Evolutionary conservation across 176 grass and related monocot species (phyloP).

Genomic region (Aegilops speltoides): DNA sequence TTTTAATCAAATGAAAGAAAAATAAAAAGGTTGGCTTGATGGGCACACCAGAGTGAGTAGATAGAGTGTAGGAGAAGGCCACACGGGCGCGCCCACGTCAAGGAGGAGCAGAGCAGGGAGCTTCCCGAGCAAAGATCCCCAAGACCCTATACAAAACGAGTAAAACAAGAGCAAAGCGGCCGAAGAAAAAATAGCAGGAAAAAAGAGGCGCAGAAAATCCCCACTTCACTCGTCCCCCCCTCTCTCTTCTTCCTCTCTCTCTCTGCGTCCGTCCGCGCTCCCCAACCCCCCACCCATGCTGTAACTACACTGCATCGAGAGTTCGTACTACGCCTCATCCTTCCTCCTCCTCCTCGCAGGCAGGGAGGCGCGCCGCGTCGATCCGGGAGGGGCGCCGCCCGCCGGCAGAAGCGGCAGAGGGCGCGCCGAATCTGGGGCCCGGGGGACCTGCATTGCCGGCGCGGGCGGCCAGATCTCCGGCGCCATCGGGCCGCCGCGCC

Average conservation of each 20-base stretch:
- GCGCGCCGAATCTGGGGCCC: slow-evolving; percentile 31
- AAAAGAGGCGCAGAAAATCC: slow-evolving; percentile 38
- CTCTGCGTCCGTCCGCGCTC: background rate
- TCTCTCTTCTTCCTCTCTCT: slow-evolving; percentile 19
- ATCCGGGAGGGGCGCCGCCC: slow-evolving; percentile 35
- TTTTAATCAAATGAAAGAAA: no score
- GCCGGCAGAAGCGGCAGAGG: background rate
- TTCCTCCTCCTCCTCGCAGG: slow-evolving; percentile 28
- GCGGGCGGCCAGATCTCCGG: slow-evolving; percentile 41
- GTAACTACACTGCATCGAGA: slow-evolving; percentile 42
- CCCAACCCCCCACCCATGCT: slow-evolving; percentile 8
- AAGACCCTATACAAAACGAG: slow-evolving; percentile 9
- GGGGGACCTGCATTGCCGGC: slow-evolving; percentile 46
- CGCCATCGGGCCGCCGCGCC: slow-evolving; percentile 28
- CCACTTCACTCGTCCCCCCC: slow-evolving; percentile 43
- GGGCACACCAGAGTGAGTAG: background rate
- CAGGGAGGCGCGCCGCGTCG: slow-evolving; percentile 3
- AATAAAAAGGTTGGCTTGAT: background rate
- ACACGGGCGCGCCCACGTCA: background rate
- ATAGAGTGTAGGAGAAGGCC: background rate
- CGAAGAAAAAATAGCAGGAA: background rate
- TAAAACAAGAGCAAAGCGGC: slow-evolving; percentile 22
- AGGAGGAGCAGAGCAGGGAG: slow-evolving; percentile 2
- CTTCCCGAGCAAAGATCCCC: slow-evolving; percentile 45
- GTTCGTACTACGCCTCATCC: slow-evolving; percentile 24